Evolutionary conservation across 2,329 filamentous ascomycete genomes (phyloP), one percentile per base, ranked within the genome.

Genomic region (Fusarium floridanum): DNA sequence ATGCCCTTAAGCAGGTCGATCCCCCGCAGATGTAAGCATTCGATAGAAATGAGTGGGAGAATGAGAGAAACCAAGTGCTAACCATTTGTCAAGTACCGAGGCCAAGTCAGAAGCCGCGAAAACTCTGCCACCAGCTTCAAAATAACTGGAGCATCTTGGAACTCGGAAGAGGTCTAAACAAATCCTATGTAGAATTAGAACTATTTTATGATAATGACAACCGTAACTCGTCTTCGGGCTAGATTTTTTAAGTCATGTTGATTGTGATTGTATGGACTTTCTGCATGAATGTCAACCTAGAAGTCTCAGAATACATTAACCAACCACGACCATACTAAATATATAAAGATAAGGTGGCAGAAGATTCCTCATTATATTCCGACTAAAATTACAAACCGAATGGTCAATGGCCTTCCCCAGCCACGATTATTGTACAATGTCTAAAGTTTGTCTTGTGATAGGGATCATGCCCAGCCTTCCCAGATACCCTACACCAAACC

Each of bases 1-100:
- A 79, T 48, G 72, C 66, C 17, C 34, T 69, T 6, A 63, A 70
- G 11, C 71, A 69, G 16, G 45, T 65, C 22, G 59, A 69, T 8
- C 34, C 66, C 32, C 8, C 68, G 22, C 63, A 71, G 53, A 74
- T 57, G 76, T 79, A 70, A 27, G 27, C 27, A 9, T 4, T 7
- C 24, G 9, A 14, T 17, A 6, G 7, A 29, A 10, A 14, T 6
- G 1, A 10, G 14, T 36, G 20, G 6, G 17, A 22, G 7, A 5
- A 27, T 22, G 16, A 24, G 3, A 9, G 20, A 20, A 17, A 22
- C 34, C 14, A 12, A 32, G 32, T 29, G 22, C 55, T 70, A 32
- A 70, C 12, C 9, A 34, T 14, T 16, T 10, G 27, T 10, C 14
- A 55, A 78, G 77, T 53, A 37, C 43, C 6, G 37, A 74, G 53